Evolutionary conservation across 1,284 basidiomycete species (phyloP), one percentile per base, ranked within the genome.

Genomic region (Kalmanozyma brasiliensis): DNA sequence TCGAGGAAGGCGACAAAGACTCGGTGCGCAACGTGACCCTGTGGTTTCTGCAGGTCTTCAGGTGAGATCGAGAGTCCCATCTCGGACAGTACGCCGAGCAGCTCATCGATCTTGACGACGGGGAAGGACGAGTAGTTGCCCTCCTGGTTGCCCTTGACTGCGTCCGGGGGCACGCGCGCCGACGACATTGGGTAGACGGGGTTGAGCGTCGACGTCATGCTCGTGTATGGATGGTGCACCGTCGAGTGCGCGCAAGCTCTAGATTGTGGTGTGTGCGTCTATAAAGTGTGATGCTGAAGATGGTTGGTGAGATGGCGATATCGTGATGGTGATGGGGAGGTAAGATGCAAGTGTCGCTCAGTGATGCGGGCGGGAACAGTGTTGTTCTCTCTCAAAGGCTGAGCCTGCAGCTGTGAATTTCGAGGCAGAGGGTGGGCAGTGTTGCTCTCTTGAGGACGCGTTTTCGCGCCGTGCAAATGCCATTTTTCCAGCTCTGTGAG

Each of bases 71-170:
- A 45, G 13, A 77, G 61, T 10, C 68, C 73, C 63, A 79, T 69
- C 49, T 79, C 74, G 26, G 62, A 59, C 29, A 79, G 61, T 1
- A 77, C 74, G 10, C 66, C 66, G n/a, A 76, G 45, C 7, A 79
- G 61, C 49, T 77, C 77, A 35, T 73, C 68, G 20, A 67, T 73
- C 43, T 65, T 74, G 34, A 77, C 70, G 22, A 69, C 63, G 6
- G 77, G 77, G 34, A 79, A 79, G 41, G 75, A 79, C 10, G 73
- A 74, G 52, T 76, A 78, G 61, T 74, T 73, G 42, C 69, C 70
- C 42, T 74, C 74, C 8, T 56, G 51, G 24, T 36, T 69, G 13
- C 60, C 60, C 26, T 63, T 63, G 48, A 52, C 60, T 11, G 66
- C 66, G 37, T 69, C 66, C 7, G 55, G 45, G 3, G 66, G 66